A percentile compares a stretch with the other conserved stretches of the same genome.
phyloP scores from a whole-genome alignment of 352 stramenopile species.

The Phytophthora sojae region DNA sequence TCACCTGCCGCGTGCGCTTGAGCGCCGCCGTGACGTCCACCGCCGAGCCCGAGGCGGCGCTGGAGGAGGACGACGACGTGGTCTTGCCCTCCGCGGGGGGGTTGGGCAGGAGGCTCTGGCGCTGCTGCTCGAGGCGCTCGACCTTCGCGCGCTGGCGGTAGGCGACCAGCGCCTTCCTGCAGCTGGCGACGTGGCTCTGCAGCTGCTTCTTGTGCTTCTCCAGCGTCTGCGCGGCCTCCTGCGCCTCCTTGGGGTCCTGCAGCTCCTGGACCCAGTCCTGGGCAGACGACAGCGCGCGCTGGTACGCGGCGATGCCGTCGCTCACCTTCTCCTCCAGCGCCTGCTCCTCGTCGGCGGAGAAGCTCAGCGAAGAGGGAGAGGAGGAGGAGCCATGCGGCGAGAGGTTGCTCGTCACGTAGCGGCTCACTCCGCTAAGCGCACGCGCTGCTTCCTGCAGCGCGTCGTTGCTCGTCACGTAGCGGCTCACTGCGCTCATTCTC shows the following conservation, averaged over 20 bases:
- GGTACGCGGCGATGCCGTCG: conserved; percentile 47
- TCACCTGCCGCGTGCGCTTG: conserved; percentile 69
- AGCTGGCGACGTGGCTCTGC: conserved; percentile 42
- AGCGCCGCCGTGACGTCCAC: conserved; percentile 71
- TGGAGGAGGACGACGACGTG: not conserved
- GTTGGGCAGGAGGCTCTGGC: conserved; percentile 52
- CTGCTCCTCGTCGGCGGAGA: conserved; percentile 69
- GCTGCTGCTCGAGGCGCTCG: conserved; percentile 63
- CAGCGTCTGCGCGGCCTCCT: conserved; percentile 35
- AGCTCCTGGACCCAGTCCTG: conserved; percentile 63
- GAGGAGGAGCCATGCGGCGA: not conserved
- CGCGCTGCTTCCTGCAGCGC: conserved; percentile 50
- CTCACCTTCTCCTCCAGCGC: conserved; percentile 65
- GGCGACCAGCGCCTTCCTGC: conserved; percentile 68
- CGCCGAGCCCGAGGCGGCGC: conserved; percentile 35
- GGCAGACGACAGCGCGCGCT: conserved; percentile 41
- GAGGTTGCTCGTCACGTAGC: conserved; percentile 55
- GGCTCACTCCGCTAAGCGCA: conserved; percentile 51
- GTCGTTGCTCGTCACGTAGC: too few species aligned
- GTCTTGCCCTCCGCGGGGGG: conserved; percentile 20
- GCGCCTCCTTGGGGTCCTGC: conserved; percentile 34
- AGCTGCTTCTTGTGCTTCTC: conserved; percentile 42
- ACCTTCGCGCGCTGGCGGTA: conserved; percentile 72
- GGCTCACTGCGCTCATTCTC: too few species aligned
- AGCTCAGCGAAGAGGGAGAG: conserved; percentile 38